phyloP scores from a whole-genome alignment of 129 eudicot species.

The Lonicera japonica region DNA sequence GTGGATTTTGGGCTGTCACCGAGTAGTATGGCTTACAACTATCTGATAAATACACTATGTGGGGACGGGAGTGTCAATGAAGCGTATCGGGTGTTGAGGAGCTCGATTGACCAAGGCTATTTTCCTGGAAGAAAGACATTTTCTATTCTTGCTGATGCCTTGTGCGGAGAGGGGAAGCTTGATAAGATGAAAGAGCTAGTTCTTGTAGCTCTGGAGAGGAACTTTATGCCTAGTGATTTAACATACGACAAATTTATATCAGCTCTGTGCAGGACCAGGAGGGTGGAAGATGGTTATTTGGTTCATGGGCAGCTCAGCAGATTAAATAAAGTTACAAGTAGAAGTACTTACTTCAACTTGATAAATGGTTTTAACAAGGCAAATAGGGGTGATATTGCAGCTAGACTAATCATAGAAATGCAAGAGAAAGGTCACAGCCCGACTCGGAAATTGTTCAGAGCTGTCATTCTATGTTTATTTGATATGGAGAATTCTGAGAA shows the following conservation, averaged over 20 bases:
- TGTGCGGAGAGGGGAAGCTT: conserved; percentile 61
- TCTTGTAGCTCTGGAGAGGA: conserved; percentile 39
- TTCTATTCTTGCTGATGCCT: conserved; percentile 60
- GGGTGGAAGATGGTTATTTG: conserved; percentile 65
- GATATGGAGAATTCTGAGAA: conserved; percentile 52
- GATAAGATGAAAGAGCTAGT: conserved; percentile 78
- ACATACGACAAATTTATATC: conserved; percentile 44
- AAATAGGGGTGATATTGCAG: conserved; percentile 59
- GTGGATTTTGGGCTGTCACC: conserved; percentile 62
- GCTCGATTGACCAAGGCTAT: conserved; percentile 56
- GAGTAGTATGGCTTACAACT: conserved; percentile 52
- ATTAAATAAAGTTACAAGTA: conserved; percentile 31
- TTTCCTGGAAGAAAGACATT: conserved; percentile 53
- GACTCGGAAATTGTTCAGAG: conserved; percentile 19
- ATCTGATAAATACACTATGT: conserved; percentile 56
- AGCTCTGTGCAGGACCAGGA: conserved; percentile 49
- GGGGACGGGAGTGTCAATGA: conserved; percentile 60
- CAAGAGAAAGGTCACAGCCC: conserved; percentile 67
- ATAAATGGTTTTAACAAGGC: conserved; percentile 43
- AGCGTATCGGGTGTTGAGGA: conserved; percentile 56
- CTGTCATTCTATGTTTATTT: conserved; percentile 48
- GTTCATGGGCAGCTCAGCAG: conserved; percentile 33
- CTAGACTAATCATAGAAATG: conserved; percentile 67
- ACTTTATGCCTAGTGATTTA: conserved; percentile 26
- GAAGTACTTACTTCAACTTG: conserved; percentile 44